These are phyloP conservation scores for Cutaneotrichosporon arboriforme DNA, from an alignment of 1,284 basidiomycete species.

Conservation along the genomic window DNA sequence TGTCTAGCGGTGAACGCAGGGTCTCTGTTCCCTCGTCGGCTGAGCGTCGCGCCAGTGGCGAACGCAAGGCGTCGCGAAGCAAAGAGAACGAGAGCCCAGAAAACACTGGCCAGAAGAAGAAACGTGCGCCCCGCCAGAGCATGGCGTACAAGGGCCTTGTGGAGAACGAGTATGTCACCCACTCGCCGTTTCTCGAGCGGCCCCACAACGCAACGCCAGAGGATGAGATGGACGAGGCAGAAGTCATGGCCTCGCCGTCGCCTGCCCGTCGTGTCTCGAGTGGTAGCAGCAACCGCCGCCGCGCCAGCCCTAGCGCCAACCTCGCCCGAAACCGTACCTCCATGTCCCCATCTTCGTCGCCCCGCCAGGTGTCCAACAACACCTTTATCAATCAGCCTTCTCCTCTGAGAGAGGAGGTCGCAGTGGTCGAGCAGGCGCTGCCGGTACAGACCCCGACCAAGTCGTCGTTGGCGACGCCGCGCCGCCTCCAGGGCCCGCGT, in stretches of 20 bases:
- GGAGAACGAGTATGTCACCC: constrained; percentile 70
- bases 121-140: constrained; percentile 61
- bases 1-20: constrained; percentile 32
- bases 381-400: constrained; percentile 19
- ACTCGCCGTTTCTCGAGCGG: constrained; percentile 66
- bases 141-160: constrained; percentile 67
- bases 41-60: constrained; percentile 20
- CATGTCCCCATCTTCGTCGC: constrained; percentile 35
- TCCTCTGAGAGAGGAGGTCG: constrained; percentile 22
- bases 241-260: constrained; percentile 28
- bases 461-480: constrained; percentile 64
- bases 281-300: constrained; percentile 19
- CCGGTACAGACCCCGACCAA: constrained; percentile 48
- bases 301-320: constrained; percentile 24
- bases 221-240: not conserved
- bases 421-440: not conserved
- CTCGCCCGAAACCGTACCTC: constrained; percentile 16
- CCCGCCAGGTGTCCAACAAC: constrained; percentile 25
- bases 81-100: constrained; percentile 62
- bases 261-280: constrained; percentile 24
- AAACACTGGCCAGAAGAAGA: constrained; percentile 6
- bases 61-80: constrained; percentile 39
- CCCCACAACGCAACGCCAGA: constrained; percentile 3
- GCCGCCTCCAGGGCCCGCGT: constrained; percentile 75
- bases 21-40: constrained; percentile 22